Conservation (phyloP, 2,329 filamentous ascomycete species). For the Pyricularia grisea region DNA sequence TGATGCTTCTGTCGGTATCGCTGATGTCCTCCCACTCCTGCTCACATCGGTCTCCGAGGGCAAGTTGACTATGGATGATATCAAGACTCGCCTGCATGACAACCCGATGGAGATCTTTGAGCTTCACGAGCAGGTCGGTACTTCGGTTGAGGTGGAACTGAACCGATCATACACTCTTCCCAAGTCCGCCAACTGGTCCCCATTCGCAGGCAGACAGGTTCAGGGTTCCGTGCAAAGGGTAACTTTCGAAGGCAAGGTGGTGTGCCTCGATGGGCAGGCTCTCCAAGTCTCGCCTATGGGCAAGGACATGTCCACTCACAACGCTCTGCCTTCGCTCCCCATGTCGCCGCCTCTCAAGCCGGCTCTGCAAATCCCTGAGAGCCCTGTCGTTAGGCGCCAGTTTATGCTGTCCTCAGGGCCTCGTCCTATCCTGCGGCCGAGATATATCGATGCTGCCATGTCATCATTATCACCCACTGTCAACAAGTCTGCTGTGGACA, state of each 20-base stretch:
- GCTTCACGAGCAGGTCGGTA: conserved; percentile 68
- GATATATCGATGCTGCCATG: conserved; percentile 23
- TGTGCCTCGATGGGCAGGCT: conserved; percentile 64
- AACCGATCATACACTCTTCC: conserved; percentile 59
- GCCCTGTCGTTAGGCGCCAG: conserved; percentile 18
- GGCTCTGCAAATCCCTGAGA: conserved; percentile 27
- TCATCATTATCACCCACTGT: conserved; percentile 29
- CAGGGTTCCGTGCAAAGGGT: conserved; percentile 65
- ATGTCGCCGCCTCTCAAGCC: conserved; percentile 40
- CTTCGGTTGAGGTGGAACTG: conserved; percentile 65
- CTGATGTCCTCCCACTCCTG: conserved; percentile 64
- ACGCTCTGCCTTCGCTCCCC: conserved; percentile 31
- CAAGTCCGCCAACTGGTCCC: conserved; percentile 49
- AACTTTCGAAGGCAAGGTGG: conserved; percentile 64
- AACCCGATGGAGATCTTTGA: conserved; percentile 77
- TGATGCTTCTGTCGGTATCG: conserved; percentile 56
- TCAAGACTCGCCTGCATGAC: conserved; percentile 62
- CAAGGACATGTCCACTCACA: conserved; percentile 67
- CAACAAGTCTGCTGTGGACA: neutral
- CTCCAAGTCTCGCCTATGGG: conserved; percentile 48
- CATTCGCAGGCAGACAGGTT: conserved; percentile 60
- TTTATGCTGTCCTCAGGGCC: conserved; percentile 21
- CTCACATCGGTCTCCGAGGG: conserved; percentile 69
- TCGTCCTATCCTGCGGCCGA: conserved; percentile 23
- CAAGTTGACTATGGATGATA: conserved; percentile 63